Percentiles rank a stretch among this genome's conserved stretches.
Conservation (phyloP, 768 basidiomycete species). For the Trametes villosa region DNA sequence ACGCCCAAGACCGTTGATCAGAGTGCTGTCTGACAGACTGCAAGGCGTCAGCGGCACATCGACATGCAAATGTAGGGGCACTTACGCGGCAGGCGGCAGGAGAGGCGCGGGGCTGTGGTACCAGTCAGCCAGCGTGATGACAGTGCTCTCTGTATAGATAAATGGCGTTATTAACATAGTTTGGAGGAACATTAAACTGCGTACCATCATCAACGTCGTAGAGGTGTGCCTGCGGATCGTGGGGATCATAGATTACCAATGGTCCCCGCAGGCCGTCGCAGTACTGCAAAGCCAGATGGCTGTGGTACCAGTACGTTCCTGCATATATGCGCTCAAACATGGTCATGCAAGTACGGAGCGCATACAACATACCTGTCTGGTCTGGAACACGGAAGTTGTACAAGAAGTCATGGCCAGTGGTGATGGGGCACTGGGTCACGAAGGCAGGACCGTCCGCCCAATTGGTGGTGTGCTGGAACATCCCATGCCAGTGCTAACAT, state of each 20-base stretch:
- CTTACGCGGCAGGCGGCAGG: background rate
- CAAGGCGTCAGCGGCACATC: background rate
- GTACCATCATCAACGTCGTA: constrained; percentile 39
- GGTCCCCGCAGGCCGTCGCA: constrained; percentile 50
- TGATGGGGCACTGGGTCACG: constrained; percentile 45
- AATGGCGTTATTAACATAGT: background rate
- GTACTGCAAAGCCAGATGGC: constrained; percentile 44
- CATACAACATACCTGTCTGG: constrained; percentile 30
- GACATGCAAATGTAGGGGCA: background rate
- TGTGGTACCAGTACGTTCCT: constrained; percentile 48
- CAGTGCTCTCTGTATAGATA: constrained; percentile 42
- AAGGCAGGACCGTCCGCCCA: constrained; percentile 52
- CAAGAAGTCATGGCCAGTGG: constrained; percentile 41
- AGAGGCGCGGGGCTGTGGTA: constrained; percentile 30
- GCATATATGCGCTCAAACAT: background rate
- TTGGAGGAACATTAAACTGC: background rate
- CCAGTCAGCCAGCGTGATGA: constrained; percentile 56
- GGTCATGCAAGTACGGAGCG: background rate
- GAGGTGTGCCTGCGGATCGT: constrained; percentile 33
- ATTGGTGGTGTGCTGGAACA: constrained; percentile 46
- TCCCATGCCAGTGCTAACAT: constrained; percentile 48
- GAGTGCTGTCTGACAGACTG: constrained; percentile 38
- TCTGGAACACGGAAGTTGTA: constrained; percentile 39
- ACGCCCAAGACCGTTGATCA: constrained; percentile 58
- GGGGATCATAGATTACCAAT: constrained; percentile 38